A percentile compares a stretch with the other conserved stretches of the same genome.
Conservation (phyloP, 163 green algal genomes). For the Picocystis sp. region DNA sequence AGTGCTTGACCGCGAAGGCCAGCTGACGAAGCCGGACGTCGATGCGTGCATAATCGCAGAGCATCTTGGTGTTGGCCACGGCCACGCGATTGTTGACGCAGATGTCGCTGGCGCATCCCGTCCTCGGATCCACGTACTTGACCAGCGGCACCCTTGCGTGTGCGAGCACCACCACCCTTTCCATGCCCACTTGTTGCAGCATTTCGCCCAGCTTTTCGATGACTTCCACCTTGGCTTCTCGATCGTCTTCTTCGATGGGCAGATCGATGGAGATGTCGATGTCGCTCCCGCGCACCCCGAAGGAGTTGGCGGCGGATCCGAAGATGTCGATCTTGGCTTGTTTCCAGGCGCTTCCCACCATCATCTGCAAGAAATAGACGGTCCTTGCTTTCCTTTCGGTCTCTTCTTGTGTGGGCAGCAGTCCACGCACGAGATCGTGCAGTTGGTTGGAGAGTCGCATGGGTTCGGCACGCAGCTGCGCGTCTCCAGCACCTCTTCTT, state of each 20-base stretch:
- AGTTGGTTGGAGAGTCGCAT: no score
- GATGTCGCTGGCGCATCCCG: constrained; percentile 45
- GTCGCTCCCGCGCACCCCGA: constrained; percentile 60
- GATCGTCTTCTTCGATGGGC: constrained; percentile 15
- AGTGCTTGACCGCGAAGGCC: constrained; percentile 73
- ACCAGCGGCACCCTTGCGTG: constrained; percentile 57
- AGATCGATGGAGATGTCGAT: constrained; percentile 70
- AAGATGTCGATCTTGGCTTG: constrained; percentile 29
- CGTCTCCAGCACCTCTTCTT: no score
- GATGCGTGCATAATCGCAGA: constrained; percentile 49
- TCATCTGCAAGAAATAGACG: no score
- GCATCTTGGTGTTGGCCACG: constrained; percentile 72
- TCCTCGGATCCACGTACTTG: constrained; percentile 46
- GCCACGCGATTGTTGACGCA: constrained; percentile 81
- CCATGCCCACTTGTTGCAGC: constrained; percentile 26
- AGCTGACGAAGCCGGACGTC: constrained; percentile 47
- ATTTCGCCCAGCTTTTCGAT: constrained; percentile 35
- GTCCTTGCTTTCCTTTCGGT: no score
- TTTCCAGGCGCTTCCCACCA: no score
- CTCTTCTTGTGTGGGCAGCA: no score
- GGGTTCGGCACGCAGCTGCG: no score
- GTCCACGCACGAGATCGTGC: no score
- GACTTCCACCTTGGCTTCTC: constrained; percentile 29
- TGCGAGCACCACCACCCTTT: constrained; percentile 9
- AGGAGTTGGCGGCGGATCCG: constrained; percentile 60